Conservation (phyloP, 306 rosid species). For the Boehmeria nivea region DNA sequence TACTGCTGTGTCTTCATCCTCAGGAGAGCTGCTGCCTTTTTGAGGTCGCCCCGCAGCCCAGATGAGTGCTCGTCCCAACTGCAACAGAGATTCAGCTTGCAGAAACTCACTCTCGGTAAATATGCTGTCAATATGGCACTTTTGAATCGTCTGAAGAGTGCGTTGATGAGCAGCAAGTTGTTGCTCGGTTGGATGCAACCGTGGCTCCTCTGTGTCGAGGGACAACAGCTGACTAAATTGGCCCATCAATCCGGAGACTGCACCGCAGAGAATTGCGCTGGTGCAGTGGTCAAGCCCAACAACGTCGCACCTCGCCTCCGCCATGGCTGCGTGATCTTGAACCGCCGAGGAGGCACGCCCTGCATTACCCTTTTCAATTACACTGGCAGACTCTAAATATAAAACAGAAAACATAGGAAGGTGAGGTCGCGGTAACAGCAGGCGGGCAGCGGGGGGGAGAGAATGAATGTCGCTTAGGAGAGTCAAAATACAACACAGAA, state of each 20-base stretch:
- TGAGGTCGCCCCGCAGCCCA: slow-evolving; percentile 98
- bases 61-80: slow-evolving; percentile 86
- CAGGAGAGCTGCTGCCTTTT: slow-evolving; percentile 83
- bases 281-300: too few species aligned
- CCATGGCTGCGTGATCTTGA: too few species aligned
- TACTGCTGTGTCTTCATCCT: slow-evolving; percentile 98
- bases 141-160: slow-evolving; percentile 87
- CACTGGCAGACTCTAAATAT: too few species aligned
- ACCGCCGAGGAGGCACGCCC: too few species aligned
- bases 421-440: too few species aligned
- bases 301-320: too few species aligned
- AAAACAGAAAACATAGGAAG: too few species aligned
- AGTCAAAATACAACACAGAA: neutral
- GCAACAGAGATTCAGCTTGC: slow-evolving; percentile 88
- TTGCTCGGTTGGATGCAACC: slow-evolving; percentile 97
- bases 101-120: too few species aligned
- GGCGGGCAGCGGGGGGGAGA: too few species aligned
- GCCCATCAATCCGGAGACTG: slow-evolving; percentile 95
- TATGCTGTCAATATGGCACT: slow-evolving; percentile 93
- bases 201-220: slow-evolving; percentile 95
- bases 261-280: too few species aligned
- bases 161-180: slow-evolving; percentile 99
- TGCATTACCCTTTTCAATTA: too few species aligned
- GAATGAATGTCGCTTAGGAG: too few species aligned
- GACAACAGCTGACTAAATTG: slow-evolving; percentile 95